Conservation (phyloP, 1,284 basidiomycete genomes). For the Tetrapyrgos nigripes region DNA sequence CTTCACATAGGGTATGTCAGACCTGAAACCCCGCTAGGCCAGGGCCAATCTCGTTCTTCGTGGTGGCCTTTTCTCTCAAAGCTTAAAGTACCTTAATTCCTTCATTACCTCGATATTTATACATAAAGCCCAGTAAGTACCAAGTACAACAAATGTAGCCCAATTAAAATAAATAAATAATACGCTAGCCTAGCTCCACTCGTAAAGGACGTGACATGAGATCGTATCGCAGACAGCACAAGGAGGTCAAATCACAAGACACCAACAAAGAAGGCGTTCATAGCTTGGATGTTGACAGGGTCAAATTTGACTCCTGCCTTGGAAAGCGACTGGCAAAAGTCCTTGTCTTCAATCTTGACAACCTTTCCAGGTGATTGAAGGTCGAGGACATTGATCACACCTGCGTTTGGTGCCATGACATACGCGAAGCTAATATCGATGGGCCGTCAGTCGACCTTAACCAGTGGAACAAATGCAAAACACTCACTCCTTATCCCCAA, state of each 20-base stretch:
- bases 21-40: no score
- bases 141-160: no score
- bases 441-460: background rate
- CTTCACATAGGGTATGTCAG: no score
- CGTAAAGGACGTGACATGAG: no score
- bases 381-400: background rate
- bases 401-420: slow-evolving; percentile 1
- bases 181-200: no score
- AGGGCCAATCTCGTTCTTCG: no score
- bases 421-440: slow-evolving; percentile 1
- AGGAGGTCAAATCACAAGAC: background rate
- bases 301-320: background rate
- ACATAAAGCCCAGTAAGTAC: no score
- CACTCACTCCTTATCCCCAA: slow-evolving; percentile 9
- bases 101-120: no score
- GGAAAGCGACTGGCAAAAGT: background rate
- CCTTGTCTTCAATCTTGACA: background rate
- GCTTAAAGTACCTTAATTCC: no score
- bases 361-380: background rate
- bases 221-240: no score
- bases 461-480: background rate
- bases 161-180: no score
- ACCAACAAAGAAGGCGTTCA: background rate
- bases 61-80: no score
- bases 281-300: background rate